These are phyloP conservation scores for Obba rivulosa DNA, from an alignment of 768 basidiomycete species.

Conservation along the genomic window DNA sequence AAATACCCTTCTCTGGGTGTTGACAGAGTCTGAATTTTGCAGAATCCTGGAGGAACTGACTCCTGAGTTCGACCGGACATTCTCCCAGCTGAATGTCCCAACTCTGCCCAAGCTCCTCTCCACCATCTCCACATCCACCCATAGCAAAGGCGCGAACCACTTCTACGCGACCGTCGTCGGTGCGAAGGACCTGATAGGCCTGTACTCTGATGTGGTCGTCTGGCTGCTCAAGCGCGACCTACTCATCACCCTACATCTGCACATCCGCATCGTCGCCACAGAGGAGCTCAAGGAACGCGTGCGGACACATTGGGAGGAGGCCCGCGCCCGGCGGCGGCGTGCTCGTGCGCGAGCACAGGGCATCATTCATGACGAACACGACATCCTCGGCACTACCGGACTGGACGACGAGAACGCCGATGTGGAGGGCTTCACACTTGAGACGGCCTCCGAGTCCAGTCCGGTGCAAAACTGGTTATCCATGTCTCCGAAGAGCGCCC, in stretches of 20 bases:
- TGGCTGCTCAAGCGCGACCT: constrained; percentile 92
- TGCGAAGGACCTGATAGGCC: constrained; percentile 56
- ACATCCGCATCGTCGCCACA: constrained; percentile 79
- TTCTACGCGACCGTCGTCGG: constrained; percentile 79
- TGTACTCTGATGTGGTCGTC: constrained; percentile 77
- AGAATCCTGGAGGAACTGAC: constrained; percentile 49
- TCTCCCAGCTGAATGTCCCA: constrained; percentile 55
- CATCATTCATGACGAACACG: not conserved
- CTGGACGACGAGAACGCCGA: constrained; percentile 4
- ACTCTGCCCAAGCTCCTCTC: constrained; percentile 72
- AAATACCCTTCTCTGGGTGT: not conserved
- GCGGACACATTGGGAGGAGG: constrained; percentile 29
- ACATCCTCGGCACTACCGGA: constrained; percentile 6
- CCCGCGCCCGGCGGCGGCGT: constrained; percentile 28
- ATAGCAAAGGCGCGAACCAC: constrained; percentile 60
- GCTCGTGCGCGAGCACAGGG: constrained; percentile 12
- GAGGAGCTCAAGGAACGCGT: constrained; percentile 69
- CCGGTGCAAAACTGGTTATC: constrained; percentile 40
- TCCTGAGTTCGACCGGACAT: constrained; percentile 54
- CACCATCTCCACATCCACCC: constrained; percentile 62
- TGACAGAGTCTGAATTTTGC: not conserved
- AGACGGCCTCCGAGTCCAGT: constrained; percentile 14
- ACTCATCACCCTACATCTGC: constrained; percentile 78
- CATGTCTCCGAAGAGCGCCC: constrained; percentile 49
- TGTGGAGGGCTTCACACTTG: constrained; percentile 14